These are phyloP conservation scores for Lachancea meyersii DNA, from an alignment of 805 yeast genomes.

Conservation along the genomic window DNA sequence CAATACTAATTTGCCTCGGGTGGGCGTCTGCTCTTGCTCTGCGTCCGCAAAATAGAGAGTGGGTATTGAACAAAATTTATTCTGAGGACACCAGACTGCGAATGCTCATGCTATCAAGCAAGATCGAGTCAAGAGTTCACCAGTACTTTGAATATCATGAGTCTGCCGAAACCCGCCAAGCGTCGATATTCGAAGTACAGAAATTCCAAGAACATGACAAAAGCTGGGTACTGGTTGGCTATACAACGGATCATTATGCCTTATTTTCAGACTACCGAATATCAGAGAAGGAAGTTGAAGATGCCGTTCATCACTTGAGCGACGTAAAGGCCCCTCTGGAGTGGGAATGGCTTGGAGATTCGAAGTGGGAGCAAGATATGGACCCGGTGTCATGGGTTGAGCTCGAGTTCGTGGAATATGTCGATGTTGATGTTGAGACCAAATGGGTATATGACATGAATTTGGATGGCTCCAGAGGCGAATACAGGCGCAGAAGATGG, in stretches of 20 bases:
- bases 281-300: constrained; percentile 20
- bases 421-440: constrained; percentile 61
- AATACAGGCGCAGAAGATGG: constrained; percentile 65
- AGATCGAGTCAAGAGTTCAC: constrained; percentile 40
- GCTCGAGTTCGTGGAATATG: constrained; percentile 45
- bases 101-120: constrained; percentile 43
- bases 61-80: constrained; percentile 41
- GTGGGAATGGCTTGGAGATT: constrained; percentile 44
- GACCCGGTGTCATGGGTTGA: constrained; percentile 60
- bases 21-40: constrained; percentile 44
- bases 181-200: constrained; percentile 68
- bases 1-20: constrained; percentile 33
- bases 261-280: constrained; percentile 40
- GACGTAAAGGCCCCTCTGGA: constrained; percentile 51
- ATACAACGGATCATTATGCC: constrained; percentile 47
- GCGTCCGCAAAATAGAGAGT: constrained; percentile 52
- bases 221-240: constrained; percentile 63
- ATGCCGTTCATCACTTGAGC: constrained; percentile 19
- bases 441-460: constrained; percentile 78
- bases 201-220: constrained; percentile 41
- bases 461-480: constrained; percentile 28
- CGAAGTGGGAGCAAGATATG: constrained; percentile 63
- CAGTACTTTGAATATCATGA: constrained; percentile 36
- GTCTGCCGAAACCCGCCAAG: constrained; percentile 42
- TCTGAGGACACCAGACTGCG: constrained; percentile 61